These are phyloP conservation scores for Clavulina sp. DNA, from an alignment of 768 basidiomycete species.

Conservation along the genomic window DNA sequence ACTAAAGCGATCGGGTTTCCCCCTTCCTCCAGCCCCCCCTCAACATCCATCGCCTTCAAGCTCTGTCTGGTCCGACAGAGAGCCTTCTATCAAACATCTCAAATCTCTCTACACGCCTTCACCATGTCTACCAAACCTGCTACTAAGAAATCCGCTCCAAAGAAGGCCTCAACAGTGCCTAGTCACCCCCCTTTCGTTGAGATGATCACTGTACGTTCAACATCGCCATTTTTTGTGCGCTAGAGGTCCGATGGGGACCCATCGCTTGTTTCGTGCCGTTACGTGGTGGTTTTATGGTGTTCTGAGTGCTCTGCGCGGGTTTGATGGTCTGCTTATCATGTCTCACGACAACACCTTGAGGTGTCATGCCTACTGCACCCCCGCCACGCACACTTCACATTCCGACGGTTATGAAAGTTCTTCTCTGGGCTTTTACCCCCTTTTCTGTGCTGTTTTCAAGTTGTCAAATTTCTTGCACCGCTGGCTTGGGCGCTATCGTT, in stretches of 20 bases:
- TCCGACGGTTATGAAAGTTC: neutral
- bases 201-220: constrained; percentile 2
- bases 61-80: neutral
- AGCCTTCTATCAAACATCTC: too few species aligned
- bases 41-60: neutral
- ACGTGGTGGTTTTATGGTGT: too few species aligned
- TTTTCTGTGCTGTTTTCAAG: neutral
- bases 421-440: neutral
- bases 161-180: neutral
- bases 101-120: neutral
- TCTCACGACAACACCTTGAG: neutral
- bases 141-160: constrained; percentile 1
- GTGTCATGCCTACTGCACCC: neutral
- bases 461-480: neutral
- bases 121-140: neutral
- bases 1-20: too few species aligned
- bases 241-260: neutral
- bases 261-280: neutral
- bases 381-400: neutral
- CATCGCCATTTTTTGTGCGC: neutral
- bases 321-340: neutral
- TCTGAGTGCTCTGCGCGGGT: neutral
- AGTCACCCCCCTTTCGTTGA: constrained; percentile 1
- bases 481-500: neutral
- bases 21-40: too few species aligned